Percentiles rank a stretch among this genome's conserved stretches.
These are phyloP conservation scores for Ambrosiella beaveri DNA, from an alignment of 2,329 filamentous ascomycete genomes.

Conservation along the genomic window DNA sequence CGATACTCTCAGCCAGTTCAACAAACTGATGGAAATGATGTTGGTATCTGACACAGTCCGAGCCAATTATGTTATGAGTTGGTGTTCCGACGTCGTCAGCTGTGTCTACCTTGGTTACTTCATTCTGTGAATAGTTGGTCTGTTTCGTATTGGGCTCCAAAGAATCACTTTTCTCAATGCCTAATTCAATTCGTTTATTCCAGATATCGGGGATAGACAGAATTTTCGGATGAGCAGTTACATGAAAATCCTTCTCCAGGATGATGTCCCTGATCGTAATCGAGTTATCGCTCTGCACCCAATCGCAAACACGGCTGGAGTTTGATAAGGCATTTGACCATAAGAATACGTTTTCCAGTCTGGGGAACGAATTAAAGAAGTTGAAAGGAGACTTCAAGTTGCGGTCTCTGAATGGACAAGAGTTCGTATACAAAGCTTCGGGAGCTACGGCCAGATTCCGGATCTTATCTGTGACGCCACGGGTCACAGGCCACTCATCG, in stretches of 20 bases:
- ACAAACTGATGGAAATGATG: background rate
- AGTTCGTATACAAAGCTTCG: background rate
- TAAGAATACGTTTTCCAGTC: conserved; percentile 8
- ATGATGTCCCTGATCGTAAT: conserved; percentile 6
- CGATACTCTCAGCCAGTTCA: background rate
- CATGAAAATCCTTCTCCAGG: background rate
- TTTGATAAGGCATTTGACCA: background rate
- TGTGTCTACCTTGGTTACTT: too few species aligned
- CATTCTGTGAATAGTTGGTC: too few species aligned
- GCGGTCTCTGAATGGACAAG: background rate
- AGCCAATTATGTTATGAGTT: too few species aligned
- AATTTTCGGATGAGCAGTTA: background rate
- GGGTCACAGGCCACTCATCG: background rate
- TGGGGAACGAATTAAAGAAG: conserved; percentile 4
- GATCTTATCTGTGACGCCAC: background rate
- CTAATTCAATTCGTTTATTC: background rate
- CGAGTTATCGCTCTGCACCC: conserved; percentile 6
- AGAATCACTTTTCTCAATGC: too few species aligned
- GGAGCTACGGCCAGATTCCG: conserved; percentile 4
- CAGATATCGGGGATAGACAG: conserved; percentile 3
- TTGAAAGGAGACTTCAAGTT: background rate
- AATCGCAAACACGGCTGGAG: background rate
- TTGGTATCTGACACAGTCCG: background rate
- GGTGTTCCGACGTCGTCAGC: too few species aligned
- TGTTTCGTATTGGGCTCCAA: too few species aligned